Evolutionary conservation across 805 yeast species (phyloP).

Genomic region (Starmerella sirachaensis): DNA sequence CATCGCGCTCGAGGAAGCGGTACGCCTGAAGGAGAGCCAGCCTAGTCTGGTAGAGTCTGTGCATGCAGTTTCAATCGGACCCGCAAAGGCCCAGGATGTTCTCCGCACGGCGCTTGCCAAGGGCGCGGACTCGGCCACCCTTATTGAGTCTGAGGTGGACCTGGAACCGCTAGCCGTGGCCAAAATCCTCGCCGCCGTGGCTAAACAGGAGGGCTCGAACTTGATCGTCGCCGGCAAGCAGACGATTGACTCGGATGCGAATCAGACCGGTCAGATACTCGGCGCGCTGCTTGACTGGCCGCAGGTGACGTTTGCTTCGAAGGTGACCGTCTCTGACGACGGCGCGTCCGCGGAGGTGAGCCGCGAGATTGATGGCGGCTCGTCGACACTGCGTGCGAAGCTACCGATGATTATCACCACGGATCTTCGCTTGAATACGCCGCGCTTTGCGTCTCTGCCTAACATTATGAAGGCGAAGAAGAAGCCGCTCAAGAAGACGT

Average conservation of each 20-base stretch:
- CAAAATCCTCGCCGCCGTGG: slow-evolving; percentile 63
- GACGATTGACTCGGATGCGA: slow-evolving; percentile 89
- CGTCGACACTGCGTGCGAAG: slow-evolving; percentile 62
- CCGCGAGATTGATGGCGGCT: slow-evolving; percentile 93
- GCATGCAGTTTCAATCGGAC: slow-evolving; percentile 88
- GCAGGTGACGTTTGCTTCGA: slow-evolving; percentile 89
- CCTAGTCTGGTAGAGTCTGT: slow-evolving; percentile 59
- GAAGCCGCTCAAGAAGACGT: slow-evolving; percentile 68
- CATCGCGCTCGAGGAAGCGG: slow-evolving; percentile 93
- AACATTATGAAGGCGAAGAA: slow-evolving; percentile 98
- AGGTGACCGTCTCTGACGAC: slow-evolving; percentile 52
- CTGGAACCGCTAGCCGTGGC: slow-evolving; percentile 87
- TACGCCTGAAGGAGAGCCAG: slow-evolving; percentile 56
- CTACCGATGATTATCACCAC: slow-evolving; percentile 84
- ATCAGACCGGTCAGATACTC: slow-evolving; percentile 93
- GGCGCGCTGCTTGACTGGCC: slow-evolving; percentile 94
- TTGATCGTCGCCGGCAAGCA: slow-evolving; percentile 88
- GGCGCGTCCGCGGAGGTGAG: slow-evolving; percentile 51
- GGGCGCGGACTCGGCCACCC: slow-evolving; percentile 80
- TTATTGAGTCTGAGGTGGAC: slow-evolving; percentile 61
- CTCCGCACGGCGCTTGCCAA: slow-evolving; percentile 85
- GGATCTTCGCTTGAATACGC: slow-evolving; percentile 86
- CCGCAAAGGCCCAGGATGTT: slow-evolving; percentile 74
- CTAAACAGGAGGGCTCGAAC: slow-evolving; percentile 58
- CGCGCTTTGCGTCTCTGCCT: slow-evolving; percentile 91